Conservation (phyloP, 202 grass and related monocot species). For the Digitaria exilis region DNA sequence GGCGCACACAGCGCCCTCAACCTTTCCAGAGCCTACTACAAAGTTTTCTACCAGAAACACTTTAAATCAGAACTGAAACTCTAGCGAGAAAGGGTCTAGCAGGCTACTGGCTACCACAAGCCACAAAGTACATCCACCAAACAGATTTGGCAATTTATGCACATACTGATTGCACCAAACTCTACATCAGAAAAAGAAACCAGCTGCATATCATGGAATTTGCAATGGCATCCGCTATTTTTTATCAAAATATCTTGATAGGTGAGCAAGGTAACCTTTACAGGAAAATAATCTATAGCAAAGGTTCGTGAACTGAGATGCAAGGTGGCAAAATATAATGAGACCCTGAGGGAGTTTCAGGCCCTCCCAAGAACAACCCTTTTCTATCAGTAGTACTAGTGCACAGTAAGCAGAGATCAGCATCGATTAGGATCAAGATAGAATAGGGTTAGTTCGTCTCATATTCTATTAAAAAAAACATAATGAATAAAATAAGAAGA, state of each 20-base stretch:
- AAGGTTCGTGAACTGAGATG: not conserved
- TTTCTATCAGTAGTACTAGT: too few relatives aligned
- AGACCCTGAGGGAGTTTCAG: not conserved
- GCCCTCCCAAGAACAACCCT: not conserved
- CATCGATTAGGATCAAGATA: not conserved
- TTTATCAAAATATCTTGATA: slow-evolving; percentile 19
- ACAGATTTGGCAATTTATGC: not conserved
- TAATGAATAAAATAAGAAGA: not conserved
- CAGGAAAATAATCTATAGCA: not conserved
- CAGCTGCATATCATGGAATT: not conserved
- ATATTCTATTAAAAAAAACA: not conserved
- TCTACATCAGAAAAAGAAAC: not conserved
- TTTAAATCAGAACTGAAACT: too few relatives aligned
- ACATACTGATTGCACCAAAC: slow-evolving; percentile 8
- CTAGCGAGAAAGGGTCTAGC: not conserved
- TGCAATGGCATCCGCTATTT: not conserved
- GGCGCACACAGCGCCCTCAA: too few relatives aligned
- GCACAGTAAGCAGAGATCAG: too few relatives aligned
- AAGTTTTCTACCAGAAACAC: too few relatives aligned
- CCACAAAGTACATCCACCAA: slow-evolving; percentile 22
- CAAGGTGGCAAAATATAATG: not conserved
- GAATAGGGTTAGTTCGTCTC: not conserved
- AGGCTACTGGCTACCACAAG: not conserved
- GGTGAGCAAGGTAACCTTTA: not conserved
- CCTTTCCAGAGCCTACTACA: too few relatives aligned